phyloP scores from a whole-genome alignment of 2,329 filamentous ascomycete genomes.

The Beauveria caledonica region DNA sequence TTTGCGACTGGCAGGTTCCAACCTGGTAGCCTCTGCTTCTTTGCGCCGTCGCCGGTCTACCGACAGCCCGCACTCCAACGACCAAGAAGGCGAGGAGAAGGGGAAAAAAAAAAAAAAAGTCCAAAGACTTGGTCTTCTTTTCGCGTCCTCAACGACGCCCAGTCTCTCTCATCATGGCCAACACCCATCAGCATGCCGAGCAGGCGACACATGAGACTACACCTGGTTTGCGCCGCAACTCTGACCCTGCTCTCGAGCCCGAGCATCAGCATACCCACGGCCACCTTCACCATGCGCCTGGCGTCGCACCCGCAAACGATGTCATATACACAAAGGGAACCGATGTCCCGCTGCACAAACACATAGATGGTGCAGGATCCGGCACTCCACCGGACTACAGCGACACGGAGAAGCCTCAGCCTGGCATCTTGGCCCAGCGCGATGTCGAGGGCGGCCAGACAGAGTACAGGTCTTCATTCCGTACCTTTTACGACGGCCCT shows the following conservation, averaged over 20 bases:
- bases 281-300: conserved; percentile 33
- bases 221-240: conserved; percentile 18
- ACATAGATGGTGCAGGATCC: conserved; percentile 11
- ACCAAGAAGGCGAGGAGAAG: background rate
- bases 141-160: background rate
- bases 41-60: background rate
- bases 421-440: conserved; percentile 23
- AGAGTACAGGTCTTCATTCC: conserved; percentile 18
- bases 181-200: background rate
- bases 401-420: conserved; percentile 31
- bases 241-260: conserved; percentile 28
- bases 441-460: conserved; percentile 16
- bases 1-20: background rate
- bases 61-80: background rate
- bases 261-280: conserved; percentile 35
- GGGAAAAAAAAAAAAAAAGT: background rate
- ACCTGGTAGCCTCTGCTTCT: background rate
- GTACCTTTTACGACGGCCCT: conserved; percentile 32
- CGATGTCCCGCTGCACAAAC: conserved; percentile 16
- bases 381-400: conserved; percentile 29
- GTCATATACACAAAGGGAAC: conserved; percentile 34
- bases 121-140: background rate
- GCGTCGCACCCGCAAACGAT: conserved; percentile 29
- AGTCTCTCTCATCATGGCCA: background rate
- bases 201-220: conserved; percentile 10